Base-by-base conservation (phyloP, 164 flowering plant species). In the Nelumbo lutea region DNA sequence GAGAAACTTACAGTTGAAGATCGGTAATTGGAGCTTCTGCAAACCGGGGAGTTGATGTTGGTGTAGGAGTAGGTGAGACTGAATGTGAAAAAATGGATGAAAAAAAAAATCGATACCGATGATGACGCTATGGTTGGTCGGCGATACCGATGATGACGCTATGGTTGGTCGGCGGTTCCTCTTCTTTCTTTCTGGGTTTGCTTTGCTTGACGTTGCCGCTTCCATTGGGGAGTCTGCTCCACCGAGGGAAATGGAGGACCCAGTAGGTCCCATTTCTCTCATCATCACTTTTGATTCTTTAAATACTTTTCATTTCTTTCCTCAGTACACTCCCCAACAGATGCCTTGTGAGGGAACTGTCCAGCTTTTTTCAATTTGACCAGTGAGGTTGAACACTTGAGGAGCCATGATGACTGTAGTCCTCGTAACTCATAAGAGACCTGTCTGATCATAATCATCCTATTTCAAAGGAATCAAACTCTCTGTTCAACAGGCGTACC, bases 141-240 rank as follows among this genome's bases (percentile, higher is more conserved):
- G 27, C 0, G 27, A 27, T 27, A 27, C 27, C 27, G 27, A 27
- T 68, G 55, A 55, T 69, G 57, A n/a, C 51, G 51, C 40, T n/a
- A 45, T 47, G 42, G 66, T 72, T 67, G 47, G 48, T 40, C 64
- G 51, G 41, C 42, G 1, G 55, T 11, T 46, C 27, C 56, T 10
- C 58, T 70, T 68, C 64, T 55, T 42, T 64, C 15, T 77, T 62
- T 78, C 59, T 76, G 47, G 50, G 63, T 55, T 84, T 66, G 78
- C 82, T 85, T 86, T 86, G 93, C 93, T 88, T 88, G 77, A 68
- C 79, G 78, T 65, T 83, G 84, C 89, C 83, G 84, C 81, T 78
- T 88, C 84, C 84, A 76, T 40, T 53, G 65, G 59, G 60, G 68
- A 40, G 15, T 45, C 66, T 66, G 42, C 82, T 87, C 85, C 84